Base-by-base conservation (phyloP, 345 rosid species). In the Toxicodendron radicans region DNA sequence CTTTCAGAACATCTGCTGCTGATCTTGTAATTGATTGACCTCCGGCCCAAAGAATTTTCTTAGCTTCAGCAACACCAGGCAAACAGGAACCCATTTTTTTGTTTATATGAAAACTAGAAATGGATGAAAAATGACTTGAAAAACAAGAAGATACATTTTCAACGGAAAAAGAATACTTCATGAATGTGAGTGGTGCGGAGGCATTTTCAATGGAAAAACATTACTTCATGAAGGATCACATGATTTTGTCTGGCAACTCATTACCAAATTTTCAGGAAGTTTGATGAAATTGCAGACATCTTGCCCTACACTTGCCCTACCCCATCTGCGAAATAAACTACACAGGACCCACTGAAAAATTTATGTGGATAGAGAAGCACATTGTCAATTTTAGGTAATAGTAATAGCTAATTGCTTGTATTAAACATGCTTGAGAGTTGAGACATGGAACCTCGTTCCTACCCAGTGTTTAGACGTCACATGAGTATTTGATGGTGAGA, bases 241-340 rank as follows among this genome's bases (percentile, higher is more conserved):
- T 72, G 81, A 75, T 45, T 56, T 70, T 75, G 82, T 78, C 78
- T 65, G 48, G 64, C 57, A 65, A 64, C 53, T 79, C 58, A 58
- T 68, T 46, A 54, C 14, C 68, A 45, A 24, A 30, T 46, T 59
- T 33, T 58, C 45, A 20, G 24, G 35, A 43, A 45, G 12, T 10
- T 53, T n/a, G 14, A 51, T 48, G 41, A 16, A 43, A 14, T 46
- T 24, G 46, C 32, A 32, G 3, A 33, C 18, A 32, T 4, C 1
- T 8, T 52, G 52, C 1, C 49, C 46, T 43, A n/a, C 64, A 2
- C 1, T 8, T 52, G 52, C 1, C 49, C 46, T 43, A n/a, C 64
- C 45, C 30, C 5, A 13, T 49, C 32, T 11, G 53, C 6, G 7
- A 35, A 38, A 38, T 38, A 38, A 38, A 38, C 43, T 35, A 35